phyloP scores from a whole-genome alignment of 2,329 filamentous ascomycete genomes.

The Xylariaceae sp. region DNA sequence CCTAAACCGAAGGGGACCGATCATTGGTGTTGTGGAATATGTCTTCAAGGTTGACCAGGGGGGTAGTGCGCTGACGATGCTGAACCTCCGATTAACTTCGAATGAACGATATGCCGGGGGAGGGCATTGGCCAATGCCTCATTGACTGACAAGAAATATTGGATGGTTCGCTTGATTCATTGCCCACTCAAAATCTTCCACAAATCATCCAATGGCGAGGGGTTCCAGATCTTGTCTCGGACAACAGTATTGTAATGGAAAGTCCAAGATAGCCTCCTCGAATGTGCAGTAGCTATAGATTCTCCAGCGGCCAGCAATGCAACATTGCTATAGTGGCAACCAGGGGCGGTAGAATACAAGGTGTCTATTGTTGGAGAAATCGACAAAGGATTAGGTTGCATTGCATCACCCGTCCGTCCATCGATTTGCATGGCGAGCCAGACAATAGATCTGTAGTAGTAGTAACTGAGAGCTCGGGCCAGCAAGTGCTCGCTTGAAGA shows the following conservation, averaged over 20 bases:
- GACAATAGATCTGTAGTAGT: conserved; percentile 16
- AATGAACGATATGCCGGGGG: conserved; percentile 11
- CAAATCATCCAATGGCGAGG: conserved; percentile 7
- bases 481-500: no score
- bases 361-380: conserved; percentile 22
- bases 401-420: conserved; percentile 23
- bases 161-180: conserved; percentile 14
- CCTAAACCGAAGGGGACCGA: not conserved
- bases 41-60: conserved; percentile 4
- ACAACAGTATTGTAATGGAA: conserved; percentile 7
- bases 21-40: not conserved
- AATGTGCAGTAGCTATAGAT: conserved; percentile 16
- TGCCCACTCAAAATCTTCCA: conserved; percentile 8
- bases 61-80: conserved; percentile 3
- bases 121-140: conserved; percentile 20
- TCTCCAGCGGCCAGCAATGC: conserved; percentile 17
- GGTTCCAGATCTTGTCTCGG: conserved; percentile 17
- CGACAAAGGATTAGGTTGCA: conserved; percentile 24
- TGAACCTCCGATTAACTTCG: not conserved
- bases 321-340: conserved; percentile 21
- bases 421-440: conserved; percentile 17
- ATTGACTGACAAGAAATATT: conserved; percentile 10
- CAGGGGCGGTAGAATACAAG: conserved; percentile 25
- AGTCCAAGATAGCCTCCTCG: conserved; percentile 16
- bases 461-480: no score